phyloP scores from a whole-genome alignment of 805 yeast genomes.

The Ogataea nakhonphanomensis region DNA sequence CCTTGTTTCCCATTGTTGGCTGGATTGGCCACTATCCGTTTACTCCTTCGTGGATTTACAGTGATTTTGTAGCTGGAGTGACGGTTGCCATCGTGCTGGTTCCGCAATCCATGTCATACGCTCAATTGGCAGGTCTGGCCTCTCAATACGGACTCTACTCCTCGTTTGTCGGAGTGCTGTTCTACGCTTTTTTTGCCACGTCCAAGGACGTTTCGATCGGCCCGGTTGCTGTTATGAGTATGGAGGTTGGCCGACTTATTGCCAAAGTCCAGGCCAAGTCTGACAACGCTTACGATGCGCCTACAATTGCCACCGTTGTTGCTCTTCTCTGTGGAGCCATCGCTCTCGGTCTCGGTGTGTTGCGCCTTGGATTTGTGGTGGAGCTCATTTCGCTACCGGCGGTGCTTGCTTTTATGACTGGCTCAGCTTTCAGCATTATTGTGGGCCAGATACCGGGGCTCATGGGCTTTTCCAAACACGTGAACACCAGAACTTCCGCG shows the following conservation, averaged over 20 bases:
- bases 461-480: constrained; percentile 66
- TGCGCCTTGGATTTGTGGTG: constrained; percentile 82
- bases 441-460: constrained; percentile 84
- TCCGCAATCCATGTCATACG: constrained; percentile 96
- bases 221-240: constrained; percentile 95
- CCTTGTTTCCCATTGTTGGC: constrained; percentile 73
- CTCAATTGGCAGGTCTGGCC: constrained; percentile 74
- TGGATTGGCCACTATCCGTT: constrained; percentile 86
- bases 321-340: constrained; percentile 83
- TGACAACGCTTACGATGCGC: constrained; percentile 45
- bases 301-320: constrained; percentile 75
- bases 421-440: constrained; percentile 82
- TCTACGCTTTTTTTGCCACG: constrained; percentile 89
- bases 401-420: constrained; percentile 91
- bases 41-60: constrained; percentile 59
- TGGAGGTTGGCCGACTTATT: constrained; percentile 77
- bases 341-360: constrained; percentile 75
- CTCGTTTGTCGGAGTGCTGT: constrained; percentile 85
- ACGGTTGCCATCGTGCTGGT: constrained; percentile 92
- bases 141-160: constrained; percentile 89
- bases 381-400: constrained; percentile 91
- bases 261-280: constrained; percentile 52
- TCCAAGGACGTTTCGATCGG: constrained; percentile 95
- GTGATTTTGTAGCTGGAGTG: constrained; percentile 87
- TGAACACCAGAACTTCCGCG: constrained; percentile 71